These are phyloP conservation scores for Pleurotus sapidus DNA, from an alignment of 768 basidiomycete species.

Conservation along the genomic window DNA sequence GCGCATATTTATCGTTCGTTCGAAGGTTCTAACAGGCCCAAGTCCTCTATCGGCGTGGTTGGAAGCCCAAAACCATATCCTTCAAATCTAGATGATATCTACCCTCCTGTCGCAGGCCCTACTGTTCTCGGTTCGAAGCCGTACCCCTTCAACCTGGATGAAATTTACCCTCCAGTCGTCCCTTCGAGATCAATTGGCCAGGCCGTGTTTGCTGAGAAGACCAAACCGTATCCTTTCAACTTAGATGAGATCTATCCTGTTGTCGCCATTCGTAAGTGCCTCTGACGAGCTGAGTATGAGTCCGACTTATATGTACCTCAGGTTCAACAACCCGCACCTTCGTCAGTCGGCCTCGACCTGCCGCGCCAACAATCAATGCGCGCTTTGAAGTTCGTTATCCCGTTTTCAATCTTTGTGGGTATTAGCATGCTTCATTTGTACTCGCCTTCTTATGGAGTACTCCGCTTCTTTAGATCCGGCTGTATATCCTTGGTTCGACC, in stretches of 20 bases:
- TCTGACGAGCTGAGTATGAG: background rate
- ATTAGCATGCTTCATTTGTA: background rate
- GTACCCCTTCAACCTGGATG: background rate
- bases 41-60: background rate
- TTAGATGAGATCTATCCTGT: constrained; percentile 31
- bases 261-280: background rate
- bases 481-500: constrained; percentile 37
- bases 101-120: background rate
- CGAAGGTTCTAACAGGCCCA: background rate
- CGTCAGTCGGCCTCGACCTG: too few species aligned
- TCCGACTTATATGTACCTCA: constrained; percentile 28
- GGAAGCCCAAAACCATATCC: constrained; percentile 30
- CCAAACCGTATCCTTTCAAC: constrained; percentile 33
- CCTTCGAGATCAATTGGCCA: background rate
- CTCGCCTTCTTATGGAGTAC: background rate
- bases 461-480: constrained; percentile 25
- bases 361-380: background rate
- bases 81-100: constrained; percentile 18
- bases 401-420: constrained; percentile 21
- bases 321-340: background rate
- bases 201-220: background rate
- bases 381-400: constrained; percentile 16
- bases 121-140: background rate
- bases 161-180: background rate
- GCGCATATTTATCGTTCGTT: too few species aligned